Evolutionary conservation across 1,139 yeast genomes (phyloP).

Genomic region (Scheffersomyces parashehatae): DNA sequence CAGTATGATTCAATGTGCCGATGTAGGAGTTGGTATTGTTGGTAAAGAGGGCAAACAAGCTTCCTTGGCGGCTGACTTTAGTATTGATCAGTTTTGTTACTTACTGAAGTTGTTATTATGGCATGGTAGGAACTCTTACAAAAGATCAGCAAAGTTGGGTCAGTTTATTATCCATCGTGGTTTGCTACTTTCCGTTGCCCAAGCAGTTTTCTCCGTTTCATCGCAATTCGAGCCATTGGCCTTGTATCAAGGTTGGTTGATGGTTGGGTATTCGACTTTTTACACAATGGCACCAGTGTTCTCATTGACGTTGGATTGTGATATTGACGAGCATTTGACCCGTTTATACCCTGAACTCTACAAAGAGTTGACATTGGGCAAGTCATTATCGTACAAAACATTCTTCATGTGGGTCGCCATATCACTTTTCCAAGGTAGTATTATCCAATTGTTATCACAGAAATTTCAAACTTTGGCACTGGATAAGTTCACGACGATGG

Average conservation of each 20-base stretch:
- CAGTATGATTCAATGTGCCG: slow-evolving; percentile 98
- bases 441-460: slow-evolving; percentile 82
- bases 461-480: slow-evolving; percentile 62
- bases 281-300: slow-evolving; percentile 99
- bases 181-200: slow-evolving; percentile 90
- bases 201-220: slow-evolving; percentile 85
- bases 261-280: slow-evolving; percentile 97
- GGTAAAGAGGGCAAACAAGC: slow-evolving; percentile 99
- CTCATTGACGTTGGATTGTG: slow-evolving; percentile 86
- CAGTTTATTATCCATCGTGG: slow-evolving; percentile 98
- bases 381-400: slow-evolving; percentile 79
- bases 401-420: slow-evolving; percentile 90
- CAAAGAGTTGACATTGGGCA: slow-evolving; percentile 86
- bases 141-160: slow-evolving; percentile 90
- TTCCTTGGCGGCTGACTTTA: slow-evolving; percentile 94
- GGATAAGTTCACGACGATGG: slow-evolving; percentile 68
- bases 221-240: slow-evolving; percentile 93
- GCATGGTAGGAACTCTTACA: slow-evolving; percentile 98
- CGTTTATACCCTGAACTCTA: slow-evolving; percentile 92
- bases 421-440: slow-evolving; percentile 83
- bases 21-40: slow-evolving; percentile 98
- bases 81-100: slow-evolving; percentile 89
- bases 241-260: slow-evolving; percentile 90
- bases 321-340: slow-evolving; percentile 87
- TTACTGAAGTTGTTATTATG: slow-evolving; percentile 83